Conservation (phyloP, 257 asterid species). For the Ajuga chamaepitys region DNA sequence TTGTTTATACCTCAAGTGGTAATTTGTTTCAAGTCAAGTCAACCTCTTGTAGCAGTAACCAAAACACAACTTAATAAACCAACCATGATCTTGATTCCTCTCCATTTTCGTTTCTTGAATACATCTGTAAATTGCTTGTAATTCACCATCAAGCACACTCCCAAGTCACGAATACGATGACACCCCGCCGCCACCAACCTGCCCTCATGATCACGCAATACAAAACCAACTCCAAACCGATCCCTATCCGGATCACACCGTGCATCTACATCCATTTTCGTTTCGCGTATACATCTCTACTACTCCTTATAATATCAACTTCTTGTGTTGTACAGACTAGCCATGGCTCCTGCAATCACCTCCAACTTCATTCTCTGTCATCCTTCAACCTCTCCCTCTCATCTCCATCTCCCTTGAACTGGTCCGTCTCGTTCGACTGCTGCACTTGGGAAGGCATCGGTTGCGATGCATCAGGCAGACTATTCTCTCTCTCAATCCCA, state of each 20-base stretch:
- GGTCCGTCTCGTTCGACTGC: constrained; percentile 60
- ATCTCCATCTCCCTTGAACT: constrained; percentile 48
- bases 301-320: constrained; percentile 6
- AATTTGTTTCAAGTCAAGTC: too few species aligned
- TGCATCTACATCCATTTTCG: background rate
- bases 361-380: constrained; percentile 39
- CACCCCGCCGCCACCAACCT: too few species aligned
- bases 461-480: constrained; percentile 53
- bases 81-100: constrained; percentile 39
- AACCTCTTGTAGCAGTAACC: too few species aligned
- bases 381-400: constrained; percentile 33
- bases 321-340: constrained; percentile 23
- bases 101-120: background rate
- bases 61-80: too few species aligned
- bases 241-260: too few species aligned
- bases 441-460: constrained; percentile 83
- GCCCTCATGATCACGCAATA: too few species aligned
- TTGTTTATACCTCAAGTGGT: too few species aligned
- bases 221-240: too few species aligned
- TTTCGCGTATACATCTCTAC: constrained; percentile 15
- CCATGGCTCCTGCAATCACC: constrained; percentile 43
- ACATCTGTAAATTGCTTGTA: too few species aligned
- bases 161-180: too few species aligned
- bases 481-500: constrained; percentile 49
- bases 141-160: too few species aligned